Base-by-base conservation (phyloP, 768 basidiomycete species). In the Pisolithus orientalis region DNA sequence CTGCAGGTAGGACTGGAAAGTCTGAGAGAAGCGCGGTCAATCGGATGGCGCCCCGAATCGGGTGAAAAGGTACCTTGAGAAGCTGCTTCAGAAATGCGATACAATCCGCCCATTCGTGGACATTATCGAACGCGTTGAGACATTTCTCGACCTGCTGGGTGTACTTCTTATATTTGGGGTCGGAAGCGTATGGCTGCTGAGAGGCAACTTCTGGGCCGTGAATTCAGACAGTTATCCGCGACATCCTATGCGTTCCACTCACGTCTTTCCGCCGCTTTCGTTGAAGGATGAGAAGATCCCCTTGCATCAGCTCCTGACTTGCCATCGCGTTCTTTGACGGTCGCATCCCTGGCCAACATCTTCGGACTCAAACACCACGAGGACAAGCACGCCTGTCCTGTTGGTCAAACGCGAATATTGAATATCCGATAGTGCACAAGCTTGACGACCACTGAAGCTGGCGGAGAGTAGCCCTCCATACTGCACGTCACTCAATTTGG, bases 61-160 rank as follows among this genome's bases (percentile, higher is more conserved):
- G 32, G 34, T 34, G 46, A 31, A 31, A 29, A 24, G 39, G 57
- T 60, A 90, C 93, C 79, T 96, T 96, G 54, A 95, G 80, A 54
- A 96, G 70, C 59, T 94, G 88, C 65, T 94, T 94, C 67, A 99
- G 70, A 71, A 98, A 99, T 39, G 94, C 87, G 64, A 96, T 98
- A 67, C 94, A 98, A 72, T 99, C 96, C 54, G 96, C 94, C 96
- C 96, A 99, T 73, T 99, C 96, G 52, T 95, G 91, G 53, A 96
- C 92, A 62, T 84, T 90, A 63, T 96, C 94, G 63, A 99, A 98
- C 1, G 92, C 85, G 55, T 84, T 87, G 44, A 99, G 76, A 59
- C 90, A 92, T 70, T 87, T 87, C 66, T 99, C 96, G 45, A 99
- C 90, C 61, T 92, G 89, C 51, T 87, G 84, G 0, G 85, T 76